These are phyloP conservation scores for Apiotrichum porosum DNA, from an alignment of 1,284 basidiomycete genomes.

Conservation along the genomic window DNA sequence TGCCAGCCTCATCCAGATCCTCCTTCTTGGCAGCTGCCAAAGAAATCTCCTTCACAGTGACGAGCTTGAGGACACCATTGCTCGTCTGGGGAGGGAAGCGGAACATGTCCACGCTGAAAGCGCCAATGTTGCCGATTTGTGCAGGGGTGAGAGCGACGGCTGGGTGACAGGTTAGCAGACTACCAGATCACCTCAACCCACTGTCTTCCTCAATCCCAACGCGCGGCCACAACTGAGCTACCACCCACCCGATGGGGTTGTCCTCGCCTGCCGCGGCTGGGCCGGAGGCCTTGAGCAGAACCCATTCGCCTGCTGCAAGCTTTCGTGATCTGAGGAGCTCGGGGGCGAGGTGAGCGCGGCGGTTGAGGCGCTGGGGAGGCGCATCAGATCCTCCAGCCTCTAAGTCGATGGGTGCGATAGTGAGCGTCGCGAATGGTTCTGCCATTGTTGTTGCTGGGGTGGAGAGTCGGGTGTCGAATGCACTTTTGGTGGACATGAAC, in stretches of 20 bases:
- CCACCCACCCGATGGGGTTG: constrained; percentile 9
- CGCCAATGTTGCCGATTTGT: constrained; percentile 22
- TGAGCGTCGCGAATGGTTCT: constrained; percentile 7
- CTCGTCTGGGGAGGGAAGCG: constrained; percentile 22
- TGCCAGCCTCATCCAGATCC: constrained; percentile 7
- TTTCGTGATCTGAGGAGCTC: constrained; percentile 35
- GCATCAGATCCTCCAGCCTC: constrained; percentile 11
- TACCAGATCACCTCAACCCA: constrained; percentile 7
- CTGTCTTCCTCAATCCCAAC: constrained; percentile 33
- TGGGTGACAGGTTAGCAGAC: constrained; percentile 1
- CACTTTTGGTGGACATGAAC: not conserved
- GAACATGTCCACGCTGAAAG: constrained; percentile 19
- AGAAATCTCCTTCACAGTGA: constrained; percentile 19
- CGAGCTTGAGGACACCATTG: constrained; percentile 20
- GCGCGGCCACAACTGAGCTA: constrained; percentile 39
- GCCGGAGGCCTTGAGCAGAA: constrained; percentile 5
- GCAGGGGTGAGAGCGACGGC: constrained; percentile 19
- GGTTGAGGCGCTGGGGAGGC: constrained; percentile 15
- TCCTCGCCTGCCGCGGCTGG: not conserved
- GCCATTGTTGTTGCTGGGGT: constrained; percentile 1
- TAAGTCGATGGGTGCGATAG: constrained; percentile 6
- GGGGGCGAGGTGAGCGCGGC: constrained; percentile 39
- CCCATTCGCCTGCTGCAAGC: constrained; percentile 46
- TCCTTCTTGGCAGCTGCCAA: not conserved
- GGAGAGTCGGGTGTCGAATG: no score